phyloP scores from a whole-genome alignment of 306 rosid genomes.

The Cicer bijugum region DNA sequence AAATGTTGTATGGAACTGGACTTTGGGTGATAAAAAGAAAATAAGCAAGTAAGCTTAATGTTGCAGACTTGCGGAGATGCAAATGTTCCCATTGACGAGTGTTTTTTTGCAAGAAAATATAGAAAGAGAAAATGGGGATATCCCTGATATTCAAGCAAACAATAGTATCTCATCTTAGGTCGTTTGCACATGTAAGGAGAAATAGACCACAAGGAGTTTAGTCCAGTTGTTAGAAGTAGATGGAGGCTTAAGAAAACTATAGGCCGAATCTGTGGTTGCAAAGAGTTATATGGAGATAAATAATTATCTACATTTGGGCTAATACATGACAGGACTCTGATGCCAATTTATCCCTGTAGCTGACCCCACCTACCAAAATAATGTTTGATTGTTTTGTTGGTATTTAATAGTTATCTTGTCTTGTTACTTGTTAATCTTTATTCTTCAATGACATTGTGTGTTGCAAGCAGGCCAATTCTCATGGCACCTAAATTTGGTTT shows the following conservation, averaged over 20 bases:
- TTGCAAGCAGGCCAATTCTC: slow-evolving; percentile 78
- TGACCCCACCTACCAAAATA: not conserved
- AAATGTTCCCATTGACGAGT: not conserved
- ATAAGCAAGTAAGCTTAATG: not conserved
- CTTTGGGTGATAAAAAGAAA: not conserved
- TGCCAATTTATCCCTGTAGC: slow-evolving; percentile 1
- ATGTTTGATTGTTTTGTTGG: not conserved
- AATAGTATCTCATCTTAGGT: not conserved
- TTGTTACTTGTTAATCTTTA: slow-evolving; percentile 26
- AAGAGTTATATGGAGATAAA: not conserved
- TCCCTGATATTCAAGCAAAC: not conserved
- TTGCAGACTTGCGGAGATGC: slow-evolving; percentile 3
- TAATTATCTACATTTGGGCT: not conserved
- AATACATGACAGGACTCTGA: not conserved
- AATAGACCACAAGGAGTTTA: not conserved
- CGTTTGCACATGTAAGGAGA: not conserved
- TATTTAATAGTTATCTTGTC: slow-evolving; percentile 33
- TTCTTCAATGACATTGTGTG: slow-evolving; percentile 39
- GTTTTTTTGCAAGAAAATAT: not conserved
- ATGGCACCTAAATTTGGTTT: slow-evolving; percentile 90
- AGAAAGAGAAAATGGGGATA: slow-evolving; percentile 4
- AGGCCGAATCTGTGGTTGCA: not conserved
- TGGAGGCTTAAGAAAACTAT: not conserved
- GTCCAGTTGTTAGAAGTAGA: not conserved
- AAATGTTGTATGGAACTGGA: not conserved